A percentile compares a stretch with the other conserved stretches of the same genome.
These are phyloP conservation scores for Rhodotorula sp. DNA, from an alignment of 1,284 basidiomycete species.

Conservation along the genomic window DNA sequence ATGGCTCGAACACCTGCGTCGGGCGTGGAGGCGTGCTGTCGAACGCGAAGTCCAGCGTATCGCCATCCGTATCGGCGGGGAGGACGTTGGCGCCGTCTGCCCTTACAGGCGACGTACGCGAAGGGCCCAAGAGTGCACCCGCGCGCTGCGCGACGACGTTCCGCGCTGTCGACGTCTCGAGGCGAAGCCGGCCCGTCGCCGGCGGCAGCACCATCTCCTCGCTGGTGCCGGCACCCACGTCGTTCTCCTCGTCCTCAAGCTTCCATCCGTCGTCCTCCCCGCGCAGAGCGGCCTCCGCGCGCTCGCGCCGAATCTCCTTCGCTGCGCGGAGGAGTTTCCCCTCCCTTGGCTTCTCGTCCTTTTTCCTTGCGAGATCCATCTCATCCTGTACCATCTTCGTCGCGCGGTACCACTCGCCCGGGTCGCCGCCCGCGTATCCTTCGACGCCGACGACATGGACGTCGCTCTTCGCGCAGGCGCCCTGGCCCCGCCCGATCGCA, in stretches of 20 bases:
- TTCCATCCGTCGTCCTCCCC: neutral
- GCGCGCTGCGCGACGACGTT: constrained; percentile 5
- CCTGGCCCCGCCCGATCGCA: constrained; percentile 56
- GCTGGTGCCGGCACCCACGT: neutral
- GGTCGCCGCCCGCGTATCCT: constrained; percentile 44
- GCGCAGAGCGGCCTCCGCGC: neutral
- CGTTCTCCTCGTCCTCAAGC: neutral
- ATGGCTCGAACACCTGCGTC: constrained; percentile 34
- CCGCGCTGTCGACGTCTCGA: constrained; percentile 3
- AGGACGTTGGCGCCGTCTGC: neutral
- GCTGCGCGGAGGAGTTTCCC: constrained; percentile 2
- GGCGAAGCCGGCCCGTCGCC: constrained; percentile 23
- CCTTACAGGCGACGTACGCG: neutral
- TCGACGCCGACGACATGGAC: constrained; percentile 58
- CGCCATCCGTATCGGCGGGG: neutral
- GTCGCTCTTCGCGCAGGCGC: constrained; percentile 55
- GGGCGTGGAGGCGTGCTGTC: constrained; percentile 6
- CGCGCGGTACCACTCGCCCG: constrained; percentile 42
- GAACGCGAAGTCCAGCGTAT: neutral
- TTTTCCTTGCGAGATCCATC: constrained; percentile 21
- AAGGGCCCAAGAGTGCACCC: constrained; percentile 8
- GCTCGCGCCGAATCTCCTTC: constrained; percentile 26
- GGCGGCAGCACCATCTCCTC: neutral
- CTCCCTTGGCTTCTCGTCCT: neutral
- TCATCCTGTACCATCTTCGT: constrained; percentile 13